These are phyloP conservation scores for Aspergillus aculeatinus DNA, from an alignment of 2,329 filamentous ascomycete species.

Conservation along the genomic window DNA sequence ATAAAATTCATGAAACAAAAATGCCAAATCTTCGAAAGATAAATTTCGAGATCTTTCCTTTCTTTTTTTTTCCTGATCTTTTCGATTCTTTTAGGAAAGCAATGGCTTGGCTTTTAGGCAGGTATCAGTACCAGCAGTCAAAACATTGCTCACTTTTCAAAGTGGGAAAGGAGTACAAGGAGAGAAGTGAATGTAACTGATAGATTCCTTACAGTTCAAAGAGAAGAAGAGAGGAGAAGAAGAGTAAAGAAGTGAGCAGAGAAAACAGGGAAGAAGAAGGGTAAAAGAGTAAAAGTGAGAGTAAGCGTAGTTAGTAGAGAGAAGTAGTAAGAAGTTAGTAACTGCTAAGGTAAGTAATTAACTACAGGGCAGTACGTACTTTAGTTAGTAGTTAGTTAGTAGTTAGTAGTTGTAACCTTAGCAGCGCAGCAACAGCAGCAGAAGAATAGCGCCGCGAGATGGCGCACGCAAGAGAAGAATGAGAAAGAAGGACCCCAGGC, in stretches of 20 bases:
- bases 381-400: neutral
- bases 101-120: slow-evolving; percentile 3
- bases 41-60: neutral
- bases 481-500: slow-evolving; percentile 10
- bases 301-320: neutral
- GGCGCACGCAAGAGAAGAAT: neutral
- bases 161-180: neutral
- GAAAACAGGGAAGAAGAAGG: slow-evolving; percentile 2
- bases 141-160: slow-evolving; percentile 1
- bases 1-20: slow-evolving; percentile 11
- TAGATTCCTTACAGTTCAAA: slow-evolving; percentile 6
- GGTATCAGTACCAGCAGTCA: slow-evolving; percentile 6
- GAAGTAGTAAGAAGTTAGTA: no score
- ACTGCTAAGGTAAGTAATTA: neutral
- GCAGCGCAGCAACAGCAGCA: neutral
- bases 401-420: neutral
- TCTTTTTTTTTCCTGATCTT: neutral
- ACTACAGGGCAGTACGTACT: no score
- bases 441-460: neutral
- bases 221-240: slow-evolving; percentile 8
- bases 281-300: slow-evolving; percentile 10
- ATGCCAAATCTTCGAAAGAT: slow-evolving; percentile 6
- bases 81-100: neutral
- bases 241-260: slow-evolving; percentile 4
- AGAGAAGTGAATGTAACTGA: neutral